Conservation (phyloP, 345 rosid species). For the Mercurialis annua region DNA sequence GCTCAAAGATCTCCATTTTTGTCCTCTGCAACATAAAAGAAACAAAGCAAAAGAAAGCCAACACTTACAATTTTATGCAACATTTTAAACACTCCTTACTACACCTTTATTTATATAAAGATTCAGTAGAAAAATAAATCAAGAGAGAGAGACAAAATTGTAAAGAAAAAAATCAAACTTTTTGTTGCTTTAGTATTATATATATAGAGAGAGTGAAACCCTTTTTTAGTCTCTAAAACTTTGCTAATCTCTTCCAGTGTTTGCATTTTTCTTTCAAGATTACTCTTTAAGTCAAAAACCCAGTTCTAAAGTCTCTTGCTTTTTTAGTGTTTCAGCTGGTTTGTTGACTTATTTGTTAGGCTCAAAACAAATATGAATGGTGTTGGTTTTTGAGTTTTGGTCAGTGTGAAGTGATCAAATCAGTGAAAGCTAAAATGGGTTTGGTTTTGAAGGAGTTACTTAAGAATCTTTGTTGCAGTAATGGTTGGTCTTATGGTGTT, state of each 20-base stretch:
- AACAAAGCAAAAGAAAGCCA: too few relatives aligned
- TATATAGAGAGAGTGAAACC: conserved; percentile 20
- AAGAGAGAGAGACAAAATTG: neutral
- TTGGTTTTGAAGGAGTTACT: conserved; percentile 45
- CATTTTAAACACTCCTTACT: too few relatives aligned
- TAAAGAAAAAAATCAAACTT: conserved; percentile 9
- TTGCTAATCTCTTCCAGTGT: neutral
- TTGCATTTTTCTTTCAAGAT: neutral
- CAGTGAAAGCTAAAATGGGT: conserved; percentile 13
- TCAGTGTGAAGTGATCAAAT: conserved; percentile 21
- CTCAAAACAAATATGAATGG: neutral
- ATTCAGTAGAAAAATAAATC: neutral
- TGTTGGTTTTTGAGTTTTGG: conserved; percentile 17
- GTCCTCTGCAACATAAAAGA: neutral
- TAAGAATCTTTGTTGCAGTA: conserved; percentile 57
- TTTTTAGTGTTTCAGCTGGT: neutral
- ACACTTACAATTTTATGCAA: too few relatives aligned
- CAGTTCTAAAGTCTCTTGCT: too few relatives aligned
- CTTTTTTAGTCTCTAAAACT: conserved; percentile 8
- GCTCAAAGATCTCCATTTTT: conserved; percentile 21
- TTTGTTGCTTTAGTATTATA: too few relatives aligned
- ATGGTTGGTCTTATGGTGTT: conserved; percentile 87
- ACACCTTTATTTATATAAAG: too few relatives aligned
- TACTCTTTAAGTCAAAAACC: conserved; percentile 1
- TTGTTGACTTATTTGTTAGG: neutral